Conservation (phyloP, 805 yeast genomes). For the Sugiyamaella boreocaroliniensis region DNA sequence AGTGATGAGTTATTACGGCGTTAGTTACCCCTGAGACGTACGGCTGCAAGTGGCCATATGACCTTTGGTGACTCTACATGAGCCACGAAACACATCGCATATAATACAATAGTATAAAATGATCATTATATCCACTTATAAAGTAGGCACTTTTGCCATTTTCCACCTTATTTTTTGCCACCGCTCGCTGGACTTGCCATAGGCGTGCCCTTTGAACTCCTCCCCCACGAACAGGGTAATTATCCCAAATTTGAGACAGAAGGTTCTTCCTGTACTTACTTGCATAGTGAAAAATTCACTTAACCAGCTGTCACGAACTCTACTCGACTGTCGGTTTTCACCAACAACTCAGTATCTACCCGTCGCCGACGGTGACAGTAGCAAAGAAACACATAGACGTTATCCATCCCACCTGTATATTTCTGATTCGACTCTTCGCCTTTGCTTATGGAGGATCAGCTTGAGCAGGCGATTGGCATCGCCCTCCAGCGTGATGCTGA, state of each 20-base stretch:
- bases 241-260: not conserved
- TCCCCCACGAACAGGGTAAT: not conserved
- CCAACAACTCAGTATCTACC: not conserved
- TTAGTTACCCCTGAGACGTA: not conserved
- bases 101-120: no score
- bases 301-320: not conserved
- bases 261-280: not conserved
- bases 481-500: slow-evolving; percentile 70
- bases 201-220: not conserved
- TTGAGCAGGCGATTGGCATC: slow-evolving; percentile 80
- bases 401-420: not conserved
- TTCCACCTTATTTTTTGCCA: no score
- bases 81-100: not conserved
- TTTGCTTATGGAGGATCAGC: slow-evolving; percentile 44
- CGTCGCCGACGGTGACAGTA: not conserved
- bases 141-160: no score
- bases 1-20: not conserved
- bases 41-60: not conserved
- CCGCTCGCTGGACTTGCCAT: no score
- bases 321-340: not conserved
- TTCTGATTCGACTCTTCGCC: not conserved
- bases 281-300: not conserved
- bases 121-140: no score
- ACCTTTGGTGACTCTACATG: not conserved
- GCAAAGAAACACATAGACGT: not conserved